These are phyloP conservation scores for Chlamydomonas asymmetrica DNA, from an alignment of 139 green algal species.

Conservation along the genomic window DNA sequence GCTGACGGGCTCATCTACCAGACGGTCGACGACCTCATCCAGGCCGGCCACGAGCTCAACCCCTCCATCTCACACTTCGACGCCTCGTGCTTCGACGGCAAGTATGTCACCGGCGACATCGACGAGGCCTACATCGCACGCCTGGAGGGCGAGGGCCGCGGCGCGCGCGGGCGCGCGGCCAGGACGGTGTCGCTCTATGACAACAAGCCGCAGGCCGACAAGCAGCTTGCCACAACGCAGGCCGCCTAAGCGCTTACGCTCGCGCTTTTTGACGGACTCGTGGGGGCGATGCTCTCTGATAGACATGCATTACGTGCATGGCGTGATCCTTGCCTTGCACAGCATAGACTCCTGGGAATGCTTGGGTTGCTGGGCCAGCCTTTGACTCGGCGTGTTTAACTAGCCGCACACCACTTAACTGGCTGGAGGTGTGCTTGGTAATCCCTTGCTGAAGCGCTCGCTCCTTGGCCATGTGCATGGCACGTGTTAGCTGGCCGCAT, in stretches of 20 bases:
- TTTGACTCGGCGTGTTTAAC: too few relatives aligned
- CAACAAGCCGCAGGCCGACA: background rate
- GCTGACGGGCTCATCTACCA: constrained; percentile 96
- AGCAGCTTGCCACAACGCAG: background rate
- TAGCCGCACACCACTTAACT: too few relatives aligned
- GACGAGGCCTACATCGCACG: constrained; percentile 78
- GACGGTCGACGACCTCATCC: constrained; percentile 78
- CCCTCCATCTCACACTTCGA: constrained; percentile 86
- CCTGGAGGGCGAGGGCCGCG: constrained; percentile 68
- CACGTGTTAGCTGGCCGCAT: too few relatives aligned
- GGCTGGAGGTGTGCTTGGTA: too few relatives aligned
- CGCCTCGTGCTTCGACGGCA: constrained; percentile 91
- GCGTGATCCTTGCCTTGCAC: too few relatives aligned
- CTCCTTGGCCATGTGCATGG: too few relatives aligned
- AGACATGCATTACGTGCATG: too few relatives aligned
- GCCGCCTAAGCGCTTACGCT: background rate
- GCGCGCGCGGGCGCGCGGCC: constrained; percentile 38
- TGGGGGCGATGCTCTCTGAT: too few relatives aligned
- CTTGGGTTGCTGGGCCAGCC: too few relatives aligned
- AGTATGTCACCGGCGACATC: constrained; percentile 66
- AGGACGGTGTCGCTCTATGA: constrained; percentile 29
- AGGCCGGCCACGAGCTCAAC: constrained; percentile 78
- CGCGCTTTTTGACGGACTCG: too few relatives aligned
- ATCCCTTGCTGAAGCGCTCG: too few relatives aligned
- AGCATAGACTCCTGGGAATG: too few relatives aligned